phyloP scores from a whole-genome alignment of 2,329 filamentous ascomycete species.

The Phoma sp. region DNA sequence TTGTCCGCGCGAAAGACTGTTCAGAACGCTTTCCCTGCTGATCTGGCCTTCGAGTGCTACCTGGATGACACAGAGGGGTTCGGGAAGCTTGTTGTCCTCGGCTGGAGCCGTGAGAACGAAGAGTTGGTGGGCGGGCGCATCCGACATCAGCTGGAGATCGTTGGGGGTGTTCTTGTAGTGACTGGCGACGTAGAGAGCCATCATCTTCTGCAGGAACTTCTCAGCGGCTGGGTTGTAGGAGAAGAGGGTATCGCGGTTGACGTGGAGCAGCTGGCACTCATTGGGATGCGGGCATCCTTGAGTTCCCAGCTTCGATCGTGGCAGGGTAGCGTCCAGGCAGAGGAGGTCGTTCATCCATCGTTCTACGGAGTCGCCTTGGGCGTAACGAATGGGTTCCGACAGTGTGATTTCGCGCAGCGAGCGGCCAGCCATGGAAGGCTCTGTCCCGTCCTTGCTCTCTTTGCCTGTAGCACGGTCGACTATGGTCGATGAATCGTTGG shows the following conservation, averaged over 20 bases:
- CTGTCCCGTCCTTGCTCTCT: slow-evolving; percentile 51
- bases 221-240: slow-evolving; percentile 98
- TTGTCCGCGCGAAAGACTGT: slow-evolving; percentile 86
- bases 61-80: slow-evolving; percentile 94
- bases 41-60: slow-evolving; percentile 95
- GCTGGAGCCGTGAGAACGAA: slow-evolving; percentile 91
- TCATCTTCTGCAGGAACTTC: slow-evolving; percentile 97
- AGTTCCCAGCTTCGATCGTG: slow-evolving; percentile 73
- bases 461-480: slow-evolving; percentile 84
- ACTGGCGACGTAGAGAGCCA: slow-evolving; percentile 94
- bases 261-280: slow-evolving; percentile 88
- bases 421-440: slow-evolving; percentile 63
- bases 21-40: slow-evolving; percentile 89
- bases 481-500: slow-evolving; percentile 65
- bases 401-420: slow-evolving; percentile 91
- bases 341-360: slow-evolving; percentile 95
- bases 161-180: slow-evolving; percentile 99
- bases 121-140: slow-evolving; percentile 94
- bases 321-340: slow-evolving; percentile 90
- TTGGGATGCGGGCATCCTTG: slow-evolving; percentile 89
- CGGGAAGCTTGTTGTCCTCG: slow-evolving; percentile 80
- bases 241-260: slow-evolving; percentile 97
- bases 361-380: slow-evolving; percentile 87
- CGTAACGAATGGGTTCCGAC: slow-evolving; percentile 92
- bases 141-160: slow-evolving; percentile 97